A percentile compares a stretch with the other conserved stretches of the same genome.
Conservation (phyloP, 192 early-diverging fungal genomes). For the Backusella westeae region DNA sequence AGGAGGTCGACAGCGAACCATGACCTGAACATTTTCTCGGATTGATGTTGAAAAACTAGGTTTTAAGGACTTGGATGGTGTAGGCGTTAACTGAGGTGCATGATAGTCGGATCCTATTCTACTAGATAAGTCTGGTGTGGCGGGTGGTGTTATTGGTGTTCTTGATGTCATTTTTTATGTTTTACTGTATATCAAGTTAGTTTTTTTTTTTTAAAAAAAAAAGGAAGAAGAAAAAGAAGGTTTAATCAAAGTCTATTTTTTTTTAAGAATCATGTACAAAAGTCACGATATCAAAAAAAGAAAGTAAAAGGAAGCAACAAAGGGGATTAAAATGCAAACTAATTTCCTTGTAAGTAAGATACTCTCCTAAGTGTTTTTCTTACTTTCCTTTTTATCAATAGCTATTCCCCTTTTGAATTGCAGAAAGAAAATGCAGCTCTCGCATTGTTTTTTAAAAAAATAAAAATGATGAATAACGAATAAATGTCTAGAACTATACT, state of each 20-base stretch:
- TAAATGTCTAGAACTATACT: neutral
- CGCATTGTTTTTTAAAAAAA: neutral
- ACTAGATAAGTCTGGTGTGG: conserved; percentile 6
- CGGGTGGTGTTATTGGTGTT: conserved; percentile 5
- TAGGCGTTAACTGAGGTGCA: neutral
- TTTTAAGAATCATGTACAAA: neutral
- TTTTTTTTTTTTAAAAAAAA: neutral
- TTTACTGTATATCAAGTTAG: neutral
- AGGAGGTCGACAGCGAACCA: conserved; percentile 70
- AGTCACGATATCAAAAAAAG: neutral
- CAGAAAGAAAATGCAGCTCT: neutral
- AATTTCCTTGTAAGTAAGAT: neutral
- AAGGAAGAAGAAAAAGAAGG: neutral
- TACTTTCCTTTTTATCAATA: neutral
- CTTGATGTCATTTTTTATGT: neutral
- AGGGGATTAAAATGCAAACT: neutral
- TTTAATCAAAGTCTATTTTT: neutral
- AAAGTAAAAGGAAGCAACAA: neutral
- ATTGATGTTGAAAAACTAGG: conserved; percentile 10
- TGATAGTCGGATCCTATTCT: neutral
- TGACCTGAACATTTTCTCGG: conserved; percentile 58
- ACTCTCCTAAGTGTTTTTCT: neutral
- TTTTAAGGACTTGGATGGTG: neutral
- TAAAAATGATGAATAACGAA: neutral
- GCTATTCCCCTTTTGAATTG: neutral